A percentile compares a stretch with the other conserved stretches of the same genome.
These are phyloP conservation scores for Chionographis japonica DNA, from an alignment of 106 monocot genomes.

Conservation along the genomic window DNA sequence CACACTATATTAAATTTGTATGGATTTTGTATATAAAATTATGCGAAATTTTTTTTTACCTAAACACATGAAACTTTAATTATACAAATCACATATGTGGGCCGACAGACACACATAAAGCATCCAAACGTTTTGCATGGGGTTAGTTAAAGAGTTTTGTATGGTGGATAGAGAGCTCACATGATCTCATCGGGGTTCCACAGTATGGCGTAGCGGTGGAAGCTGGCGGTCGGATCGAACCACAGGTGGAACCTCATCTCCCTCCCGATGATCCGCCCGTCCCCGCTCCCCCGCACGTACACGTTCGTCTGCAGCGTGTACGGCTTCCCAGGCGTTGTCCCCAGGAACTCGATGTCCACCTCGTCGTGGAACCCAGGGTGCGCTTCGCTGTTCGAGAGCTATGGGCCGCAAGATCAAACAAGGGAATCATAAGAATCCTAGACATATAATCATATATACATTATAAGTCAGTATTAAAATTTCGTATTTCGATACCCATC, in stretches of 20 bases:
- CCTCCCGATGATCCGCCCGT: slow-evolving; percentile 57
- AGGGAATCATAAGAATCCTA: too few relatives aligned
- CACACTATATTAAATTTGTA: too few relatives aligned
- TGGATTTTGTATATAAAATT: too few relatives aligned
- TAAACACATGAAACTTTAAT: too few relatives aligned
- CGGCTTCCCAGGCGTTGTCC: slow-evolving; percentile 58
- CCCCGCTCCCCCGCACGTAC: slow-evolving; percentile 64
- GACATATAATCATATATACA: too few relatives aligned
- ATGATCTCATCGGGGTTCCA: slow-evolving; percentile 62
- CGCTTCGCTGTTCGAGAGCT: slow-evolving; percentile 65
- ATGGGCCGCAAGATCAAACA: not conserved
- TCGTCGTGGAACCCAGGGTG: slow-evolving; percentile 74
- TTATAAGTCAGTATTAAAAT: too few relatives aligned
- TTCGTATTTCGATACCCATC: too few relatives aligned
- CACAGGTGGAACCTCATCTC: slow-evolving; percentile 79
- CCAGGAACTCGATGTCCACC: slow-evolving; percentile 68
- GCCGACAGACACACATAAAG: too few relatives aligned
- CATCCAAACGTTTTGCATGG: too few relatives aligned
- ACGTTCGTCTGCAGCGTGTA: slow-evolving; percentile 75
- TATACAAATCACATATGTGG: too few relatives aligned
- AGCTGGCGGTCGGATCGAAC: slow-evolving; percentile 68
- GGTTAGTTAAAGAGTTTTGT: too few relatives aligned
- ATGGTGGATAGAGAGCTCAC: slow-evolving; percentile 19
- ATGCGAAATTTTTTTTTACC: too few relatives aligned
- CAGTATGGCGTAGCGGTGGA: slow-evolving; percentile 61